Base-by-base conservation (phyloP, 1,284 basidiomycete species). In the Taiwanofungus camphoratus region DNA sequence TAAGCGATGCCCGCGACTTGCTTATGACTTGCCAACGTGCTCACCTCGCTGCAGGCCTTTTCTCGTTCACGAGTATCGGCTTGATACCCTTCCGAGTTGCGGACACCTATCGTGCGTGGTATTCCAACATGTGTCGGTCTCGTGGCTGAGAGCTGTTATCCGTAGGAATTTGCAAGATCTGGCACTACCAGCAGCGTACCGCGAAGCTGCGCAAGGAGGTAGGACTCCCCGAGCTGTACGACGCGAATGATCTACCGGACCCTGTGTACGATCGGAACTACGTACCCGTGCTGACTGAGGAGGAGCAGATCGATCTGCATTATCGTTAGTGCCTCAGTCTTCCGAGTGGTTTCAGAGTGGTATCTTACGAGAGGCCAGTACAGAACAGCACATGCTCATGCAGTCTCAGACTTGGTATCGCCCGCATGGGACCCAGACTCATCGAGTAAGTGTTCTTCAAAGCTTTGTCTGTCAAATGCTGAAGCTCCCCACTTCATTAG, bases 341-440 rank as follows among this genome's bases (percentile, higher is more conserved):
- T 23, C 16, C 1, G 5, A 6, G 16, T 19, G 43, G 24, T 42
- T 36, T 18, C 2, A 4, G 13, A 24, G 13, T 6, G 9, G 13
- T 13, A 7, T 16, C 18, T 12, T 7, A 13, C 1, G 3, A 19
- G 15, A 24, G 8, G 8, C 11, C 12, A n/a, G 12, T 19, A 23
- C 45, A 86, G 83, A 83, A 50, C 83, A 85, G 66, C 65, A 70
- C 42, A 77, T 81, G 56, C 85, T 86, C 50, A 74, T 76, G 54
- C 68, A 77, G 46, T 76, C 75, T 34, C 79, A 88, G 64, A 91
- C 87, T 0, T 94, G 90, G 87, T 94, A 94, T 63, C 71, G 87
- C 31, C 80, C 89, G 5, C 88, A 92, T 61, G 89, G 87, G 31
- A 92, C 88, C 4, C 81, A 83, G 43, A 92, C 91, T 0, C 90